Evolutionary conservation across 345 rosid species (phyloP).

Genomic region (Arabis hirsuta): DNA sequence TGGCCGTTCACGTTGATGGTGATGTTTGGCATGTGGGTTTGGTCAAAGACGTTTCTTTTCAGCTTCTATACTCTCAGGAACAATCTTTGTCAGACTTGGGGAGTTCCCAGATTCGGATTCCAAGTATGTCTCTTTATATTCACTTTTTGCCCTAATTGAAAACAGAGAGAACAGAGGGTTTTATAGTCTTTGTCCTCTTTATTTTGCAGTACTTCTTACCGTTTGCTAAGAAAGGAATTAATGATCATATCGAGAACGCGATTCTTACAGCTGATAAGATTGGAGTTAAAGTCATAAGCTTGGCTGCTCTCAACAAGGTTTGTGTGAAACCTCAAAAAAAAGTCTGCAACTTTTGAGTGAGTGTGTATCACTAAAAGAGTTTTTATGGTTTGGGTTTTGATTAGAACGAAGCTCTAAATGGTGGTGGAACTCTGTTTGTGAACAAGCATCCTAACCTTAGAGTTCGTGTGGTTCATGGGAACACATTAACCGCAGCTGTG

Average conservation of each 20-base stretch:
- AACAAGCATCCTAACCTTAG: slow-evolving; percentile 76
- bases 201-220: slow-evolving; percentile 91
- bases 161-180: slow-evolving; percentile 33
- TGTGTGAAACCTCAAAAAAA: background rate
- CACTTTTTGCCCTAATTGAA: background rate
- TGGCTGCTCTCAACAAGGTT: slow-evolving; percentile 73
- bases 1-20: slow-evolving; percentile 54
- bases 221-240: slow-evolving; percentile 83
- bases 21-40: slow-evolving; percentile 73
- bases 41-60: slow-evolving; percentile 68
- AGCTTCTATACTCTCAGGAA: slow-evolving; percentile 72
- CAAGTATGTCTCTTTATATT: slow-evolving; percentile 53
- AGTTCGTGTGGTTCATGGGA: slow-evolving; percentile 96
- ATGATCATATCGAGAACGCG: slow-evolving; percentile 77
- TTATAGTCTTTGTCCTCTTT: background rate
- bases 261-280: slow-evolving; percentile 76
- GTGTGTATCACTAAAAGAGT: slow-evolving; percentile 21
- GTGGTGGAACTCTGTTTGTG: slow-evolving; percentile 93
- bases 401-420: slow-evolving; percentile 94
- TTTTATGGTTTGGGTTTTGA: background rate
- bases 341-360: background rate
- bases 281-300: slow-evolving; percentile 94
- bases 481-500: slow-evolving; percentile 96
- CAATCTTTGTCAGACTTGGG: slow-evolving; percentile 76
- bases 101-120: slow-evolving; percentile 83